A percentile compares a stretch with the other conserved stretches of the same genome.
phyloP scores from a whole-genome alignment of 1,284 basidiomycete species.

The Trichosporon coremiiforme region DNA sequence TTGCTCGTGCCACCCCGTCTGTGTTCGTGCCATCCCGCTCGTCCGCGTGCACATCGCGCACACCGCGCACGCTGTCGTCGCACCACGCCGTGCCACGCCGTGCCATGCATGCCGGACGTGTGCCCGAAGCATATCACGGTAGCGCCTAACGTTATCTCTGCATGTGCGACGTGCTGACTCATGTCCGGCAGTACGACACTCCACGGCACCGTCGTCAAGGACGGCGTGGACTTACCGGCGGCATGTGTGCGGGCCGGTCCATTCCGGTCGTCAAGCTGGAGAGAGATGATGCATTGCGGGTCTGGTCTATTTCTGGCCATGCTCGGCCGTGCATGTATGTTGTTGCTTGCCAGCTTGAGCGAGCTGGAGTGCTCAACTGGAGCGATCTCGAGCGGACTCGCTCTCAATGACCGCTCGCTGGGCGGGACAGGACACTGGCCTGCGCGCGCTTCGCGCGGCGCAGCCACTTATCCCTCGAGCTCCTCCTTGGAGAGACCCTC shows the following conservation, averaged over 20 bases:
- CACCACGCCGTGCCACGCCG: not conserved
- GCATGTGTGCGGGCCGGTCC: not conserved
- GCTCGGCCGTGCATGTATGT: slow-evolving; percentile 8
- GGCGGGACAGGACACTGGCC: too few species aligned
- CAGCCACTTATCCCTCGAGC: slow-evolving; percentile 65
- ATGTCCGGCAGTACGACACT: not conserved
- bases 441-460: too few species aligned
- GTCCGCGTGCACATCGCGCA: too few species aligned
- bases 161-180: not conserved
- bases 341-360: not conserved
- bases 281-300: slow-evolving; percentile 5
- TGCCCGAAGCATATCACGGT: not conserved
- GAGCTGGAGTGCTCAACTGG: not conserved
- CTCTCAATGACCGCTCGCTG: not conserved
- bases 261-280: not conserved
- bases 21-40: not conserved
- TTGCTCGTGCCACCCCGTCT: not conserved
- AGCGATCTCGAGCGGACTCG: not conserved
- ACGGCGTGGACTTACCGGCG: not conserved
- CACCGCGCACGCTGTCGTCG: not conserved
- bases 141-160: slow-evolving; percentile 1
- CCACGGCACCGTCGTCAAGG: slow-evolving; percentile 8
- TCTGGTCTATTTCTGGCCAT: slow-evolving; percentile 12
- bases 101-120: not conserved
- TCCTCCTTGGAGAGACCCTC: slow-evolving; percentile 67